These are phyloP conservation scores for Strigomonas culicis DNA, from an alignment of 208 protist species.

Conservation along the genomic window DNA sequence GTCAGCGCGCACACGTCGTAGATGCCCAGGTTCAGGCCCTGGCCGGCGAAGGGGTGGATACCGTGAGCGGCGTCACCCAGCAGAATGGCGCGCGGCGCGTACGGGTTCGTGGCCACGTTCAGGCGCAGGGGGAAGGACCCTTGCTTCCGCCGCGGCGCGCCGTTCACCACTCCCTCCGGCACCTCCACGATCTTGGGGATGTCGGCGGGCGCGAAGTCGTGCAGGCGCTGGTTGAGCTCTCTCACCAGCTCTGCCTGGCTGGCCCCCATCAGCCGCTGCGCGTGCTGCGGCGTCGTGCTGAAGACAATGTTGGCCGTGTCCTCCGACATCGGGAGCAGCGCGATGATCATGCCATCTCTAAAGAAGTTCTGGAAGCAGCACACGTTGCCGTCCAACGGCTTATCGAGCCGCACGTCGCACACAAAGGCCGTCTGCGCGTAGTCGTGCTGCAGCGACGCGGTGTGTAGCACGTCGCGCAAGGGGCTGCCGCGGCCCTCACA, in stretches of 20 bases:
- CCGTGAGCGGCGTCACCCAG: conserved; percentile 88
- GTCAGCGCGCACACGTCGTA: conserved; percentile 81
- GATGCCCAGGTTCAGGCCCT: conserved; percentile 91
- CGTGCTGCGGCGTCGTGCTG: conserved; percentile 65
- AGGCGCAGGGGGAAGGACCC: conserved; percentile 72
- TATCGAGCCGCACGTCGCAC: conserved; percentile 67
- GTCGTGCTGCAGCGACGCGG: conserved; percentile 65
- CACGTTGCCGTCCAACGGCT: conserved; percentile 69
- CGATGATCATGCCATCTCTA: conserved; percentile 79
- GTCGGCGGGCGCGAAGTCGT: conserved; percentile 62
- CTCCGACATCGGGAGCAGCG: conserved; percentile 68
- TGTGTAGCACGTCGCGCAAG: conserved; percentile 58
- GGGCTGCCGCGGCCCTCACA: conserved; percentile 79
- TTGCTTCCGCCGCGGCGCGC: conserved; percentile 41
- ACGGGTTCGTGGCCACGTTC: conserved; percentile 59
- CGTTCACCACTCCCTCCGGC: conserved; percentile 43
- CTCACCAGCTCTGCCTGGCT: conserved; percentile 51
- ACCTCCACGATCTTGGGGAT: conserved; percentile 73
- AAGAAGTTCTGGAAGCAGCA: conserved; percentile 90
- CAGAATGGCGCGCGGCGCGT: conserved; percentile 55
- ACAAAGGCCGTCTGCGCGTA: conserved; percentile 83
- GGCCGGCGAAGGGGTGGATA: conserved; percentile 91
- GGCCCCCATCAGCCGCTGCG: conserved; percentile 41
- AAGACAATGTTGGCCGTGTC: conserved; percentile 85
- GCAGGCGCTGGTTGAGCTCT: conserved; percentile 67